Base-by-base conservation (phyloP, 148 eudicot species). In the Silene uniflora region DNA sequence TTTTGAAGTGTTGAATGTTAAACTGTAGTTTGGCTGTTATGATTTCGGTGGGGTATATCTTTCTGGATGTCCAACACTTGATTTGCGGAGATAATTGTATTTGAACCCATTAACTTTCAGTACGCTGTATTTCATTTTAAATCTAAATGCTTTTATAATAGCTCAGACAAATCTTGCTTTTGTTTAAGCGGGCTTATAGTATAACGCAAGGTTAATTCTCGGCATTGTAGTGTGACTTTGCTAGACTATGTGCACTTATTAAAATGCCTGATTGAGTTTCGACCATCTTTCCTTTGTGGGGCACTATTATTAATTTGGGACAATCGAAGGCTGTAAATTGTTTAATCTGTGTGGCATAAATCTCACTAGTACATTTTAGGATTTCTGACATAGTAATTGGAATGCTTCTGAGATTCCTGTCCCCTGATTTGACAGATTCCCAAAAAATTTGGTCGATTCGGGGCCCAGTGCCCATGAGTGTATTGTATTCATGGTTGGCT, bases 391-490 rank as follows among this genome's bases (percentile, higher is more conserved):
- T 61, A 39, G 62, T 60, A 29, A 29, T 17, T 46, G 7, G 58
- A 7, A 52, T 39, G 39, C 6, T 72, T 77, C 27, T 69, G 56
- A 62, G 69, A 22, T 72, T 72, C 58, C 49, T 73, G 32, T 32
- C 72, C 56, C 22, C 21, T 71, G 61, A 13, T 54, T 54, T 52
- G 32, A 24, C 35, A 71, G 62, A 54, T 71, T 71, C 5, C 73
- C 39, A 71, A 71, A 54, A 54, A 25, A 21, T 7, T 65, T 68
- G 47, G 77, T 29, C 62, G 65, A 67, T 24, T 60, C 22, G 52
- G 71, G 77, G 74, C 67, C 66, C 12, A 39, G 47, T 81, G 62
- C 77, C 76, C 78, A 71, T 69, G 62, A 74, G 44, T 63, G 61
- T 71, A 32, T 47, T 59, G 44, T 76, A n/a, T 32, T 65, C 52